Evolutionary conservation across 169 alveolate genomes (phyloP).

Genomic region (Perkinsus olseni): DNA sequence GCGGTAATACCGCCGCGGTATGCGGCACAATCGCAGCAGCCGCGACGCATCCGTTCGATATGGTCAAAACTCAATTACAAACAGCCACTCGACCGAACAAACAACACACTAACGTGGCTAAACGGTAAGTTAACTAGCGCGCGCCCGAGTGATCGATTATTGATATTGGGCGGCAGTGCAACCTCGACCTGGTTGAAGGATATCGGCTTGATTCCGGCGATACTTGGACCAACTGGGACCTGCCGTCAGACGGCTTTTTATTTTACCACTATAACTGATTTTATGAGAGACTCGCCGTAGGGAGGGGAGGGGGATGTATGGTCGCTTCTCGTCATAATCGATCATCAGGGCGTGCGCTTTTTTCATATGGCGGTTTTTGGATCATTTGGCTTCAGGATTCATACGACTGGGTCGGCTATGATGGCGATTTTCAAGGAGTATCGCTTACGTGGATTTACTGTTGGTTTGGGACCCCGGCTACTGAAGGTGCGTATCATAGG

Average conservation of each 20-base stretch:
- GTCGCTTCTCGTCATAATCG: not conserved
- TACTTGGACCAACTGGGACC: not conserved
- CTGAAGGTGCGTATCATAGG: not conserved
- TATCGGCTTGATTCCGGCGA: too few species aligned
- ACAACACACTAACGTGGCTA: not conserved
- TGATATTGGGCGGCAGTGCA: not conserved
- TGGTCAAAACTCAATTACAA: not conserved
- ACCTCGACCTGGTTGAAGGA: too few species aligned
- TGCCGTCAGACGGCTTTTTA: not conserved
- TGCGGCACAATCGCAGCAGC: not conserved
- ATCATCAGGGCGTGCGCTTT: not conserved
- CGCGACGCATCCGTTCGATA: not conserved
- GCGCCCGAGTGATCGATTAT: not conserved
- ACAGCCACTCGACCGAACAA: not conserved
- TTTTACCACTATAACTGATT: not conserved
- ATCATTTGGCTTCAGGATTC: not conserved
- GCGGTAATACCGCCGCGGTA: too few species aligned
- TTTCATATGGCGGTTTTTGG: not conserved
- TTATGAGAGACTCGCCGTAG: not conserved
- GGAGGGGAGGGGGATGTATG: not conserved
- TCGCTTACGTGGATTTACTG: not conserved
- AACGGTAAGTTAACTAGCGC: not conserved
- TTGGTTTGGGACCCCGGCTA: not conserved
- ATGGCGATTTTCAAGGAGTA: not conserved
- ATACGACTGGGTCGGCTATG: not conserved